A percentile compares a stretch with the other conserved stretches of the same genome.
These are phyloP conservation scores for Agaricus bisporus DNA, from an alignment of 768 basidiomycete genomes.

Conservation along the genomic window DNA sequence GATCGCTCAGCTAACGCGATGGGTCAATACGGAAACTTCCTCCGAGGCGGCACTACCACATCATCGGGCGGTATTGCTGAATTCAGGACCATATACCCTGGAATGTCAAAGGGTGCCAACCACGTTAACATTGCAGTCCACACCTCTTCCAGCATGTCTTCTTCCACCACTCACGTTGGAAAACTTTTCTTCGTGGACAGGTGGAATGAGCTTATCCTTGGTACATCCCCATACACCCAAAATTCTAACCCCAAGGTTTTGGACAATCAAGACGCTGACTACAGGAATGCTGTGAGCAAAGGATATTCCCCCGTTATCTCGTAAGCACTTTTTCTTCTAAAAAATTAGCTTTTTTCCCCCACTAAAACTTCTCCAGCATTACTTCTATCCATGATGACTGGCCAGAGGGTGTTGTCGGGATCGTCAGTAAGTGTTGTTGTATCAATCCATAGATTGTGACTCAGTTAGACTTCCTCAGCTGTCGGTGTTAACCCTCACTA, in stretches of 20 bases:
- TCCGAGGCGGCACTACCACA: constrained; percentile 29
- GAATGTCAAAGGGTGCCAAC: constrained; percentile 27
- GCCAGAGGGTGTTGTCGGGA: constrained; percentile 10
- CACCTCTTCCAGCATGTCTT: constrained; percentile 20
- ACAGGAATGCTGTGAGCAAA: constrained; percentile 17
- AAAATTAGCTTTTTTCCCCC: not conserved
- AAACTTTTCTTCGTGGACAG: constrained; percentile 34
- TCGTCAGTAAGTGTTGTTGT: constrained; percentile 2
- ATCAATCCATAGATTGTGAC: not conserved
- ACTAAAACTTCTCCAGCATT: not conserved
- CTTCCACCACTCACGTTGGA: constrained; percentile 25
- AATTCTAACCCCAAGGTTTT: constrained; percentile 22
- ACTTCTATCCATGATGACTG: constrained; percentile 10
- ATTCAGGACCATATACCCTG: constrained; percentile 31
- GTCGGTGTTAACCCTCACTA: not conserved
- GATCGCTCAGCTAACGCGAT: constrained; percentile 25
- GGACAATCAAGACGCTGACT: constrained; percentile 26
- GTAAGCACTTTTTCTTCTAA: constrained; percentile 12
- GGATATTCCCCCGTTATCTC: constrained; percentile 24
- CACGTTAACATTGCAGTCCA: constrained; percentile 32
- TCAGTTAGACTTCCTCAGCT: not conserved
- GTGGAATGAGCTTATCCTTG: constrained; percentile 26
- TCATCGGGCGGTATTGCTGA: constrained; percentile 31
- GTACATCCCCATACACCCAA: constrained; percentile 22
- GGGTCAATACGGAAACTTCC: constrained; percentile 28